Evolutionary conservation across 2,329 filamentous ascomycete genomes (phyloP), one percentile per base, ranked within the genome.

Genomic region (Orbilia quercus): DNA sequence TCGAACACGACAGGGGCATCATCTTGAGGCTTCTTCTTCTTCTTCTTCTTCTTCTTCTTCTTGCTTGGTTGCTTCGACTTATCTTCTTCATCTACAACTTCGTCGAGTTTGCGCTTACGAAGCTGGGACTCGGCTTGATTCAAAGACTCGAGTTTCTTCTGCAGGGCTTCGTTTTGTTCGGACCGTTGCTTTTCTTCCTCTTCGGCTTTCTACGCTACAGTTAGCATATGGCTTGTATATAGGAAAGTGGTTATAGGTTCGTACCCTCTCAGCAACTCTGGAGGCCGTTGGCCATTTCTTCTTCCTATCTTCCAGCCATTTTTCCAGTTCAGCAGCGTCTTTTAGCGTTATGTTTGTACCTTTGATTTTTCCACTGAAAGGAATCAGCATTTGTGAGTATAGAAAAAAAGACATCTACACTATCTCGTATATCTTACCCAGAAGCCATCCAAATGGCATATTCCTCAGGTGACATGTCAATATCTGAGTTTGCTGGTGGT

Each of bases 11-110:
- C 67, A 6, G 67, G 67, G 12, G 67, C 67, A 23, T 72, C 67
- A 36, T 72, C 67, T 28, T 72, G 67, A 38, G 44, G 23, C 67
- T 50, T 72, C 59, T 72, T 72, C 67, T 72, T 72, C 67, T 72
- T 72, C 59, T 72, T 72, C 60, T 72, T 72, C 31, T 72, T 72
- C 31, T 72, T 72, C 53, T 72, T 72, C 34, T 72, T 72, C 67
- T 72, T 72, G 47, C 59, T 72, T 38, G 62, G 67, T 16, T 72
- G 67, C 28, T 65, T 72, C n/a, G 59, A 57, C n/a, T 65, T 72
- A 18, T 72, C 67, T 14, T 72, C 67, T 22, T 72, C 67, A 48
- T 72, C 67, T 12, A 60, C 67, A 34, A 72, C 67, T 20, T 72
- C 67, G 22, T 72, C 67, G 7, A 72, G 34, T 31, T 72, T 72